These are phyloP conservation scores for Trichoderma parareesei DNA, from an alignment of 495 filamentous ascomycete species.

Conservation along the genomic window DNA sequence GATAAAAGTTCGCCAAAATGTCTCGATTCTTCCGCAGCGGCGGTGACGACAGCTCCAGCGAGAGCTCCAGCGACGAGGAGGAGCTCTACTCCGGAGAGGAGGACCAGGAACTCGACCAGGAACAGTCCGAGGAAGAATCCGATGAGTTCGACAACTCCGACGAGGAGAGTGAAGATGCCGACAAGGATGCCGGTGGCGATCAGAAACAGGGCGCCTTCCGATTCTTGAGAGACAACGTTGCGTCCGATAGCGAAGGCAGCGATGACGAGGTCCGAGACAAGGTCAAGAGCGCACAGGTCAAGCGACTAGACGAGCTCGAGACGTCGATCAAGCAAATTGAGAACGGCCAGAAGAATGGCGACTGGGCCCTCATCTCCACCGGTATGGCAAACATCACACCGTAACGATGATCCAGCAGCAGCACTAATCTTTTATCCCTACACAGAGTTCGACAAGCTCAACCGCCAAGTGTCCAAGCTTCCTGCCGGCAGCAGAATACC, in stretches of 20 bases:
- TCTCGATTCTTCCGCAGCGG: constrained; percentile 94
- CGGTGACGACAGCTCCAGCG: constrained; percentile 78
- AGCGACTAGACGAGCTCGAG: constrained; percentile 89
- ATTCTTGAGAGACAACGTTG: constrained; percentile 70
- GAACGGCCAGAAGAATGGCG: constrained; percentile 93
- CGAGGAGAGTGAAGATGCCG: constrained; percentile 47
- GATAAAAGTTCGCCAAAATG: constrained; percentile 41
- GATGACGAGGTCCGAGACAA: constrained; percentile 76
- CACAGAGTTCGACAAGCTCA: constrained; percentile 94
- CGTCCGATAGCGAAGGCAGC: constrained; percentile 71
- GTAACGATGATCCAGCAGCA: not conserved
- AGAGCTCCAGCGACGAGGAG: constrained; percentile 81
- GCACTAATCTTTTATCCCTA: constrained; percentile 11
- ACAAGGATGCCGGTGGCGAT: constrained; percentile 55
- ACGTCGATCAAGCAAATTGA: constrained; percentile 80
- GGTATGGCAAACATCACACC: constrained; percentile 45
- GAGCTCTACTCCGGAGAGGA: constrained; percentile 77
- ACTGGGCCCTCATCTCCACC: constrained; percentile 87
- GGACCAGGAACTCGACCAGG: constrained; percentile 49
- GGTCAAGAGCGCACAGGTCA: constrained; percentile 95
- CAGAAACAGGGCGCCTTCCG: constrained; percentile 60
- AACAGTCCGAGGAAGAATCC: constrained; percentile 35
- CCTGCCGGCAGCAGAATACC: constrained; percentile 63
- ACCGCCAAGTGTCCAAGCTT: constrained; percentile 77
- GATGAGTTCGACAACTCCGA: constrained; percentile 40